Conservation (phyloP, 768 basidiomycete genomes). For the Lactarius hatsudake region DNA sequence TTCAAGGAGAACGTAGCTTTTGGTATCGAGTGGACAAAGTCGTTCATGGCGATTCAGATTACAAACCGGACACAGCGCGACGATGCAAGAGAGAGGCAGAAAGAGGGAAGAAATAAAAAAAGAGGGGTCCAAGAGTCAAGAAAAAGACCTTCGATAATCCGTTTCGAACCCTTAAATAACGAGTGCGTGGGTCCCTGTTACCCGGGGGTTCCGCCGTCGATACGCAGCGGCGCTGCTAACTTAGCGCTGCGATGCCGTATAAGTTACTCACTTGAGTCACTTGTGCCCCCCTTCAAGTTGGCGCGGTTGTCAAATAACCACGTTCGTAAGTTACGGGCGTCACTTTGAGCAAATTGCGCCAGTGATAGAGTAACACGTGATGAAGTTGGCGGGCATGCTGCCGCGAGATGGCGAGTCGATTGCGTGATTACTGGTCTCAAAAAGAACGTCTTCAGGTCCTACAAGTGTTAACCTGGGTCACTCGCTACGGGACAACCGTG, state of each 20-base stretch:
- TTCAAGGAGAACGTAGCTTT: constrained; percentile 10
- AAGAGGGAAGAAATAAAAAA: neutral
- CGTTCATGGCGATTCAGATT: constrained; percentile 6
- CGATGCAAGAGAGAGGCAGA: neutral
- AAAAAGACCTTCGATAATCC: neutral
- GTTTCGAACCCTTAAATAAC: neutral
- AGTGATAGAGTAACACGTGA: neutral
- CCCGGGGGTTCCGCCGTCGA: neutral
- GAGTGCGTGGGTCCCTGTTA: neutral
- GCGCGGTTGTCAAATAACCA: neutral
- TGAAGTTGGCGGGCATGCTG: too few relatives aligned
- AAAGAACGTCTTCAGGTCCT: neutral
- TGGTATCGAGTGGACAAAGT: constrained; percentile 13
- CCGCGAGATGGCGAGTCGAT: neutral
- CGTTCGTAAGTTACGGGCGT: neutral
- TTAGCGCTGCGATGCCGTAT: neutral
- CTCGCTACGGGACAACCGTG: neutral
- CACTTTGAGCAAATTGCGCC: neutral
- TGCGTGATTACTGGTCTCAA: neutral
- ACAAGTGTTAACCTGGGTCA: neutral
- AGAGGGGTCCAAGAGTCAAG: neutral
- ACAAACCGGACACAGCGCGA: neutral
- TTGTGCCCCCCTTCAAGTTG: neutral
- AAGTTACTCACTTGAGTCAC: neutral
- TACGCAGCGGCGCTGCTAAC: neutral